Evolutionary conservation across 2,329 filamentous ascomycete genomes (phyloP).

Genomic region (Cadophora luteo-olivacea): DNA sequence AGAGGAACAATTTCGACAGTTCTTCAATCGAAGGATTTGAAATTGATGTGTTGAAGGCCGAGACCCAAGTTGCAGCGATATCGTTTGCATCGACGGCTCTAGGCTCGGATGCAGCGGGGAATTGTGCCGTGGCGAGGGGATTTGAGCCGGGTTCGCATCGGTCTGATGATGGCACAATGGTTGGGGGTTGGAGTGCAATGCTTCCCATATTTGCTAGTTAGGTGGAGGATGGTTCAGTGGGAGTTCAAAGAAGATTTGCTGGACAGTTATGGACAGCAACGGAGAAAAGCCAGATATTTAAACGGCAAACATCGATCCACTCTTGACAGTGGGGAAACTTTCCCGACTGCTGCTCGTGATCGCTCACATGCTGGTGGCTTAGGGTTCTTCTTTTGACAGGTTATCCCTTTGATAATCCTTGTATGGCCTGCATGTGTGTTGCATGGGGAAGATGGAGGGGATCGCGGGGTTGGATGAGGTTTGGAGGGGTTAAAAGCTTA

Average conservation of each 20-base stretch:
- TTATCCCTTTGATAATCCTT: neutral
- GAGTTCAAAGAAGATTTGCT: too few species aligned
- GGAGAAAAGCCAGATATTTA: neutral
- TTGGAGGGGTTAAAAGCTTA: slow-evolving; percentile 9
- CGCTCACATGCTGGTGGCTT: slow-evolving; percentile 6
- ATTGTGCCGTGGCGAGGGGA: slow-evolving; percentile 32
- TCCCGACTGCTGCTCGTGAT: slow-evolving; percentile 15
- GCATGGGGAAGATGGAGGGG: slow-evolving; percentile 6
- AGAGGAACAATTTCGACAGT: slow-evolving; percentile 50
- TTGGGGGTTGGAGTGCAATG: slow-evolving; percentile 20
- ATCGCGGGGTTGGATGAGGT: slow-evolving; percentile 13
- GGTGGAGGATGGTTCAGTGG: too few species aligned
- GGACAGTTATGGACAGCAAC: too few species aligned
- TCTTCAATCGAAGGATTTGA: slow-evolving; percentile 45
- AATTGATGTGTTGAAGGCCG: slow-evolving; percentile 49
- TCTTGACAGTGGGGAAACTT: slow-evolving; percentile 8
- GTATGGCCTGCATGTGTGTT: neutral
- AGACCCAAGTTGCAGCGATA: slow-evolving; percentile 30
- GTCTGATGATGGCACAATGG: slow-evolving; percentile 30
- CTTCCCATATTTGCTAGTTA: slow-evolving; percentile 33
- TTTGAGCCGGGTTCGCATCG: slow-evolving; percentile 40
- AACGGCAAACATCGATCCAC: slow-evolving; percentile 1
- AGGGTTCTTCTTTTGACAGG: neutral
- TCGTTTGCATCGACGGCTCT: slow-evolving; percentile 28
- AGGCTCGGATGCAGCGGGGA: slow-evolving; percentile 26